Base-by-base conservation (phyloP, 495 filamentous ascomycete genomes). In the Penicillium soppii region DNA sequence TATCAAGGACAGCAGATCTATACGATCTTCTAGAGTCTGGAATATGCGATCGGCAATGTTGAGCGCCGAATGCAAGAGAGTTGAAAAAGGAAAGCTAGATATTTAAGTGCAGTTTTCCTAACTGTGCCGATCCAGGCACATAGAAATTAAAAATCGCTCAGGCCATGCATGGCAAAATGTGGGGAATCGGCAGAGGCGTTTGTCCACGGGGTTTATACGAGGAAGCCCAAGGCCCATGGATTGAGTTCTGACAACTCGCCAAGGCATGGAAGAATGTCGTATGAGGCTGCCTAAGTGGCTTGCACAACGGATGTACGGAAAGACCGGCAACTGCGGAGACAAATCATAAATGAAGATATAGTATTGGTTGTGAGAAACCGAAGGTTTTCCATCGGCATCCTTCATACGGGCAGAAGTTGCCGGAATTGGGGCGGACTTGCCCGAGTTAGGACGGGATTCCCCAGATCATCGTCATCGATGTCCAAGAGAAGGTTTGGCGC, bases 121-220 rank as follows among this genome's bases (percentile, higher is more conserved):
- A 33, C n/a, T n/a, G n/a, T 54, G 59, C 49, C 46, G 51, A 61
- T 63, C 53, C 57, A 57, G 52, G 57, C 35, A 52, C 36, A 43
- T 53, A 39, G 38, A 41, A 43, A 17, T 29, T 7, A 20, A 12
- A 57, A 41, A 20, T 50, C 32, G 45, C 56, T 50, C 49, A 50
- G 52, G 23, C 42, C 40, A 22, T 40, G 52, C 45, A 46, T 43
- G 30, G 27, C 20, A 35, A 45, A 50, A 17, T 57, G 58, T 59
- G 58, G 62, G 56, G 62, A 50, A 61, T 25, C 17, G 29, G 15
- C n/a, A 17, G 25, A 32, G 25, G 43, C 54, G 35, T 50, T 15
- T 19, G 42, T 37, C 47, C 40, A 41, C 17, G 47, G 51, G 43
- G 13, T 48, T n/a, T 26, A 45, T 46, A 54, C 47, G 50, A 56